A percentile compares a stretch with the other conserved stretches of the same genome.
Evolutionary conservation across 768 basidiomycete genomes (phyloP).

Genomic region (Naganishia friedmannii): DNA sequence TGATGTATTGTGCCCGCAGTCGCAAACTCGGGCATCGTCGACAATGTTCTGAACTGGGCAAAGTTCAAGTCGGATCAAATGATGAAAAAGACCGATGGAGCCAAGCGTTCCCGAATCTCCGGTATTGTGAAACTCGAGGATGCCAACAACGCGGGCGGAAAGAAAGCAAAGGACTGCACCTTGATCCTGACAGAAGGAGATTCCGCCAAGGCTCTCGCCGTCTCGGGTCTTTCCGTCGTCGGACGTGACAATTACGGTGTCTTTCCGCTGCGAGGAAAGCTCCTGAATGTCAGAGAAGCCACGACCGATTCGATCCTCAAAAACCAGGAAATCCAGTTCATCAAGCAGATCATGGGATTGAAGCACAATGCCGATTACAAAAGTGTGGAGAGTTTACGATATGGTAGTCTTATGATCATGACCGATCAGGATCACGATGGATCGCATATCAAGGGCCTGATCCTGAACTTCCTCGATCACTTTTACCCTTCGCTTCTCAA

Average conservation of each 20-base stretch:
- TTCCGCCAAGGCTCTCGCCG: slow-evolving; percentile 93
- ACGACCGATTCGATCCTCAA: slow-evolving; percentile 95
- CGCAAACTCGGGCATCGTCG: slow-evolving; percentile 80
- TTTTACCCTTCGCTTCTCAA: slow-evolving; percentile 93
- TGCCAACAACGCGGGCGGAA: slow-evolving; percentile 93
- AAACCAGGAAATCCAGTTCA: slow-evolving; percentile 93
- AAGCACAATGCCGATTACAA: slow-evolving; percentile 89
- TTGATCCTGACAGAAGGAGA: slow-evolving; percentile 98
- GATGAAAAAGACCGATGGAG: slow-evolving; percentile 91
- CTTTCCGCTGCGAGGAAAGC: slow-evolving; percentile 93
- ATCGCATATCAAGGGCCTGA: slow-evolving; percentile 99
- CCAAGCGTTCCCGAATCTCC: slow-evolving; percentile 78
- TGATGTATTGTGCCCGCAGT: slow-evolving; percentile 57
- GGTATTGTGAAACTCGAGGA: slow-evolving; percentile 92
- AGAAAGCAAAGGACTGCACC: slow-evolving; percentile 74
- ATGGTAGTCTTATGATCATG: slow-evolving; percentile 98
- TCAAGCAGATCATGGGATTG: slow-evolving; percentile 96
- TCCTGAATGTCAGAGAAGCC: slow-evolving; percentile 95
- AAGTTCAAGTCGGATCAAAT: slow-evolving; percentile 95
- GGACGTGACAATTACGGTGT: slow-evolving; percentile 97
- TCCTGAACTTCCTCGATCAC: slow-evolving; percentile 96
- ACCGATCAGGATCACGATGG: slow-evolving; percentile 99
- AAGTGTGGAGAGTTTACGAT: slow-evolving; percentile 67
- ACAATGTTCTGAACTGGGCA: slow-evolving; percentile 90
- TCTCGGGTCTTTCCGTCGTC: slow-evolving; percentile 89